phyloP scores from a whole-genome alignment of 1,139 yeast species.

The Diutina sp. region DNA sequence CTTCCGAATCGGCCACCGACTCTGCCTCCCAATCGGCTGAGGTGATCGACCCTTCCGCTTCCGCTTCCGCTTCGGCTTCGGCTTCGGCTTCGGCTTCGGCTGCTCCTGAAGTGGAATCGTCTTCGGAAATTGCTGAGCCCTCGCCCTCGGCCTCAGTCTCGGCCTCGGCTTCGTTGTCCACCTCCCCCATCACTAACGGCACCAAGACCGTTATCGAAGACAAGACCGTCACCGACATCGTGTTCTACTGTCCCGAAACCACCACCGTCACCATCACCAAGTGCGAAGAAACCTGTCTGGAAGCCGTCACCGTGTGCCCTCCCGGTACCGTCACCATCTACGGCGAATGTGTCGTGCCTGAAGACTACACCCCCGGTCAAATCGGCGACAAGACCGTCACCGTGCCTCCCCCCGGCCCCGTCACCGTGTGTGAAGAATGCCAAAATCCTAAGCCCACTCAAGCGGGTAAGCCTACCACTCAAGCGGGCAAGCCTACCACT shows the following conservation, averaged over 20 bases:
- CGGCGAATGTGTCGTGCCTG: constrained; percentile 1
- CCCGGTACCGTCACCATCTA: constrained; percentile 2
- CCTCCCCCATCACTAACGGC: not conserved
- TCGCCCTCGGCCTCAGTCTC: not conserved
- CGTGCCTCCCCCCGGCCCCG: not conserved
- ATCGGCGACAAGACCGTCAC: not conserved
- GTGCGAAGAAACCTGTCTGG: not conserved
- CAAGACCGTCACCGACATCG: constrained; percentile 2
- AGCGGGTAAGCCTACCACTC: not conserved
- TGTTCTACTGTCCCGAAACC: constrained; percentile 2
- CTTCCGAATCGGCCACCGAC: not conserved
- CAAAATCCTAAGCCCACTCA: not conserved
- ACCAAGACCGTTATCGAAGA: not conserved
- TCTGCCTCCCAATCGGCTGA: not conserved
- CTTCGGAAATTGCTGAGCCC: not conserved
- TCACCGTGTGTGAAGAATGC: not conserved
- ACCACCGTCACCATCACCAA: constrained; percentile 1
- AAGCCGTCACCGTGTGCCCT: not conserved
- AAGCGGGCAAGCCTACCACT: not conserved
- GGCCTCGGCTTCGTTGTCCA: not conserved
- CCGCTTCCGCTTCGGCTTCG: not conserved
- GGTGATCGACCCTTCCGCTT: not conserved
- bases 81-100: not conserved
- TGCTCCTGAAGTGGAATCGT: not conserved
- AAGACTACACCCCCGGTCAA: not conserved